Percentiles rank a stretch among this genome's conserved stretches.
Conservation (phyloP, 1,139 yeast genomes). For the Scheffersomyces cryptocercus region DNA sequence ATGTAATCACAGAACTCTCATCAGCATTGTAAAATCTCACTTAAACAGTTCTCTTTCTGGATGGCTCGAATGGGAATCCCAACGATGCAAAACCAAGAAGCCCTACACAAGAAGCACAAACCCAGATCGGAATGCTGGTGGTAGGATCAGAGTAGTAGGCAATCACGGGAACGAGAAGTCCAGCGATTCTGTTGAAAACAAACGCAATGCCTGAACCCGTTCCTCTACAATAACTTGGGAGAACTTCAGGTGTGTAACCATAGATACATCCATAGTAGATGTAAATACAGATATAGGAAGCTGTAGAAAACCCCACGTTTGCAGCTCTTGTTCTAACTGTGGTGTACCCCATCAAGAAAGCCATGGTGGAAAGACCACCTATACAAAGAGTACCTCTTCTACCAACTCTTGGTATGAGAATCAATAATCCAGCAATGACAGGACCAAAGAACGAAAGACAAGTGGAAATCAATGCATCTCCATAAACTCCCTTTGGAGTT, state of each 20-base stretch:
- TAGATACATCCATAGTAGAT: conserved; percentile 35
- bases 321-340: conserved; percentile 27
- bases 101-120: conserved; percentile 35
- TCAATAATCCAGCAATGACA: conserved; percentile 32
- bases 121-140: conserved; percentile 33
- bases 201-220: conserved; percentile 37
- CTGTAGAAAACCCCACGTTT: conserved; percentile 31
- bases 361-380: conserved; percentile 37
- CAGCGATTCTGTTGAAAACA: conserved; percentile 29
- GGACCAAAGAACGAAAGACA: conserved; percentile 34
- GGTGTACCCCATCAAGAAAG: conserved; percentile 36
- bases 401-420: conserved; percentile 28
- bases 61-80: conserved; percentile 36
- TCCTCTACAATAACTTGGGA: conserved; percentile 36
- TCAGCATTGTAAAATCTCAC: too few species aligned
- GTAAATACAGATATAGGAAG: conserved; percentile 29
- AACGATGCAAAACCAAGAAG: conserved; percentile 30
- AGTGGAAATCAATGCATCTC: conserved; percentile 32
- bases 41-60: conserved; percentile 26
- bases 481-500: conserved; percentile 28
- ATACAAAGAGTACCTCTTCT: conserved; percentile 33
- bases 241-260: conserved; percentile 37
- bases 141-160: conserved; percentile 28
- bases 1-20: too few species aligned
- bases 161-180: conserved; percentile 31